A percentile compares a stretch with the other conserved stretches of the same genome.
Evolutionary conservation across 208 protist species (phyloP).

Genomic region (Porcisia hertigi): DNA sequence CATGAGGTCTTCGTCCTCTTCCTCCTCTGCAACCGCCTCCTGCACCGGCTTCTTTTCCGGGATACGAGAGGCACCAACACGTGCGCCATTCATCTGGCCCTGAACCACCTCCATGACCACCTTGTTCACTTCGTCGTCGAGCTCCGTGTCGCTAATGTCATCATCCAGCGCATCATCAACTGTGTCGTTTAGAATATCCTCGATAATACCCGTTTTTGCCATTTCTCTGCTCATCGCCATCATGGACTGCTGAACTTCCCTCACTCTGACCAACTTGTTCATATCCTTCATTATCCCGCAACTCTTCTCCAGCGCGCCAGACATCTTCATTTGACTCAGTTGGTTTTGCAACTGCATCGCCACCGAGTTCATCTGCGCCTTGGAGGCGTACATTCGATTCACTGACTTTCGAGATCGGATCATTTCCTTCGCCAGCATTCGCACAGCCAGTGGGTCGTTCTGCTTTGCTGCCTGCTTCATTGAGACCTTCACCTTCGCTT

Average conservation of each 20-base stretch:
- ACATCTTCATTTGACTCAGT: slow-evolving; percentile 76
- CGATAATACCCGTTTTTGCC: slow-evolving; percentile 88
- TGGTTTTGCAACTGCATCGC: slow-evolving; percentile 89
- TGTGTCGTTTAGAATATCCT: slow-evolving; percentile 90
- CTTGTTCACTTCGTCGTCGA: slow-evolving; percentile 90
- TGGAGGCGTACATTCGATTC: slow-evolving; percentile 83
- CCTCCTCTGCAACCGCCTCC: slow-evolving; percentile 36
- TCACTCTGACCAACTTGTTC: slow-evolving; percentile 78
- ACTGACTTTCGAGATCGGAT: slow-evolving; percentile 78
- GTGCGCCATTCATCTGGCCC: slow-evolving; percentile 63
- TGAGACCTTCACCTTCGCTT: slow-evolving; percentile 80
- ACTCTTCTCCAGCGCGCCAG: slow-evolving; percentile 69
- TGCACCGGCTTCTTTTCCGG: slow-evolving; percentile 42
- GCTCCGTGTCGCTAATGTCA: slow-evolving; percentile 84
- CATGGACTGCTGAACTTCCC: slow-evolving; percentile 84
- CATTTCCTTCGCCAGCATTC: slow-evolving; percentile 88
- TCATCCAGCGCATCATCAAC: slow-evolving; percentile 83
- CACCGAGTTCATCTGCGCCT: slow-evolving; percentile 91
- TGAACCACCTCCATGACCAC: slow-evolving; percentile 86
- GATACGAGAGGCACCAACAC: slow-evolving; percentile 53
- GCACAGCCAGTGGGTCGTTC: slow-evolving; percentile 63
- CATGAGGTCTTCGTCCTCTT: slow-evolving; percentile 51
- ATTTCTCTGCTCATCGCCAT: slow-evolving; percentile 84
- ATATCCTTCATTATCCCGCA: slow-evolving; percentile 87
- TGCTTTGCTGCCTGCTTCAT: slow-evolving; percentile 84